Evolutionary conservation across 2,329 filamentous ascomycete species (phyloP).

Genomic region (Stromatinia cepivora): DNA sequence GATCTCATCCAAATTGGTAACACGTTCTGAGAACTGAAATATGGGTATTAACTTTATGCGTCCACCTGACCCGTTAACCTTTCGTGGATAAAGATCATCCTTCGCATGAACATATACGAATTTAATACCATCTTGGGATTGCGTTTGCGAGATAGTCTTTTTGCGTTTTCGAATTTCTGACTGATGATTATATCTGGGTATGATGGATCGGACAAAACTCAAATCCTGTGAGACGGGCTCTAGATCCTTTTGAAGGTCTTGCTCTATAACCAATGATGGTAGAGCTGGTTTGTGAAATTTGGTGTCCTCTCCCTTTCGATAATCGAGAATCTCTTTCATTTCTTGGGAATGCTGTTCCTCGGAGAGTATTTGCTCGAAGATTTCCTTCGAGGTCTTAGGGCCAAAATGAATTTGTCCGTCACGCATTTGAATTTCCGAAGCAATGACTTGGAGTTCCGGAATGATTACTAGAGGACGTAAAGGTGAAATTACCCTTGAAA

Average conservation of each 20-base stretch:
- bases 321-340: not conserved
- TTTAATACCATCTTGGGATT: not conserved
- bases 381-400: not conserved
- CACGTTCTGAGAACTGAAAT: slow-evolving; percentile 8
- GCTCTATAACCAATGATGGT: not conserved
- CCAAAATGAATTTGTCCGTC: not conserved
- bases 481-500: not conserved
- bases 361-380: not conserved
- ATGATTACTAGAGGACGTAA: not conserved
- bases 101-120: not conserved
- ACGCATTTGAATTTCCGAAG: not conserved
- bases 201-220: not conserved
- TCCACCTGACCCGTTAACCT: not conserved
- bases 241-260: slow-evolving; percentile 2
- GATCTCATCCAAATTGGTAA: not conserved
- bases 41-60: slow-evolving; percentile 2
- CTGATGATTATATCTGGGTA: not conserved
- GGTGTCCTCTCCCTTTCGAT: not conserved
- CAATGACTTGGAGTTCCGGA: slow-evolving; percentile 6
- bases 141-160: not conserved
- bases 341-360: not conserved
- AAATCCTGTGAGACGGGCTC: not conserved
- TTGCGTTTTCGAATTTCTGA: not conserved
- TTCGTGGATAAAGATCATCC: slow-evolving; percentile 3
- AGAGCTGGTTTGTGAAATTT: not conserved